phyloP scores from a whole-genome alignment of 441 rosid species.

The Jatropha podagrica region DNA sequence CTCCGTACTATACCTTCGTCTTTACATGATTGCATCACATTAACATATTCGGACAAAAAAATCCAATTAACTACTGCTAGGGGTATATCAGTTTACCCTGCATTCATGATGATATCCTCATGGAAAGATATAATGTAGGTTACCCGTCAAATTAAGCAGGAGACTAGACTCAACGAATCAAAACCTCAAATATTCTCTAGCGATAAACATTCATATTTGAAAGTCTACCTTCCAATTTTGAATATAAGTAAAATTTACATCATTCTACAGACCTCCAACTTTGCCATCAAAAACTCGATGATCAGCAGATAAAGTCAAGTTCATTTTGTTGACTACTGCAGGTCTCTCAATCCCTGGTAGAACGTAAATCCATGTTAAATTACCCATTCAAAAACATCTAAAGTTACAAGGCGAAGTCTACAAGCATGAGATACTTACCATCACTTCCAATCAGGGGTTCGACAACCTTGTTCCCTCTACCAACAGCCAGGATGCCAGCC shows the following conservation, averaged over 20 bases:
- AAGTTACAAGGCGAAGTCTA: constrained; percentile 6
- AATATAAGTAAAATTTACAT: neutral
- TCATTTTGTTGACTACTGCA: constrained; percentile 77
- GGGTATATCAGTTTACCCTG: neutral
- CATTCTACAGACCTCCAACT: constrained; percentile 65
- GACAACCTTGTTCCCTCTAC: constrained; percentile 88
- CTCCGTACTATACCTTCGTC: neutral
- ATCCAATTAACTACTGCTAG: neutral
- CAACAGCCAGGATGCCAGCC: constrained; percentile 97
- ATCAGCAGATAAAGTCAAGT: constrained; percentile 85
- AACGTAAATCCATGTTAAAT: constrained; percentile 23
- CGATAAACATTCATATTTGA: neutral
- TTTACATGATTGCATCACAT: neutral
- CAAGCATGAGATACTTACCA: constrained; percentile 47
- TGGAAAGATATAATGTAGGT: neutral
- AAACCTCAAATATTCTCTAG: neutral
- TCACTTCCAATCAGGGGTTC: constrained; percentile 71
- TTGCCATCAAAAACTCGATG: constrained; percentile 95
- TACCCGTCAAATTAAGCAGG: neutral
- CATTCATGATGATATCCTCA: neutral
- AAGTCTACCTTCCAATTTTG: neutral
- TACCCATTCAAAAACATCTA: constrained; percentile 12
- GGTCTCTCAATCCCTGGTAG: constrained; percentile 74
- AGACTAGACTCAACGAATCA: neutral
- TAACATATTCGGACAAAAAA: neutral